A percentile compares a stretch with the other conserved stretches of the same genome.
These are phyloP conservation scores for Debaryomyces castellii DNA, from an alignment of 805 yeast genomes.

Conservation along the genomic window DNA sequence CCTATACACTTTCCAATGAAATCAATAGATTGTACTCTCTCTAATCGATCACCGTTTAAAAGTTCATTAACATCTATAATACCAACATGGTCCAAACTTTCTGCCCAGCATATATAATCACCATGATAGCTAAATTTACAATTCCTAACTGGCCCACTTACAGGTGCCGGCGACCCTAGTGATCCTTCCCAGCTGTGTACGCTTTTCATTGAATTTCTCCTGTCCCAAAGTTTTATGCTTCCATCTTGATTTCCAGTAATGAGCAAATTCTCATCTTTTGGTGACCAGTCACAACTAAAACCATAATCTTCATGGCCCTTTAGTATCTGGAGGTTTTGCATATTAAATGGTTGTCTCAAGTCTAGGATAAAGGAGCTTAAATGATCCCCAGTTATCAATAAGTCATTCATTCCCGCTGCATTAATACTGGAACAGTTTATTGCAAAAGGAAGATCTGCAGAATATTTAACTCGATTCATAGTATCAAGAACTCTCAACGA, in stretches of 20 bases:
- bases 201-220: conserved; percentile 30
- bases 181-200: conserved; percentile 37
- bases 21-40: conserved; percentile 47
- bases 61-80: conserved; percentile 40
- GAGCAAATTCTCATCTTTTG: conserved; percentile 37
- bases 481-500: conserved; percentile 42
- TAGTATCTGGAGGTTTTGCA: conserved; percentile 16
- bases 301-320: conserved; percentile 56
- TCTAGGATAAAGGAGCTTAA: conserved; percentile 45
- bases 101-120: conserved; percentile 52
- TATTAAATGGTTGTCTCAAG: conserved; percentile 23
- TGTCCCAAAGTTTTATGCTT: conserved; percentile 53
- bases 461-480: conserved; percentile 11
- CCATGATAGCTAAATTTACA: conserved; percentile 50
- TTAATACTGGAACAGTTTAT: conserved; percentile 48
- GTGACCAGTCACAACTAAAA: conserved; percentile 61
- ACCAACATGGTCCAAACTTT: conserved; percentile 58
- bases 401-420: conserved; percentile 36
- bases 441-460: conserved; percentile 41
- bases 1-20: conserved; percentile 62
- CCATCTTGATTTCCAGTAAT: conserved; percentile 65
- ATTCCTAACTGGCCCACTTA: conserved; percentile 54
- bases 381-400: conserved; percentile 53
- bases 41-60: conserved; percentile 9
- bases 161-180: conserved; percentile 17